phyloP scores from a whole-genome alignment of 208 protist genomes.

The Porcisia deanei region DNA sequence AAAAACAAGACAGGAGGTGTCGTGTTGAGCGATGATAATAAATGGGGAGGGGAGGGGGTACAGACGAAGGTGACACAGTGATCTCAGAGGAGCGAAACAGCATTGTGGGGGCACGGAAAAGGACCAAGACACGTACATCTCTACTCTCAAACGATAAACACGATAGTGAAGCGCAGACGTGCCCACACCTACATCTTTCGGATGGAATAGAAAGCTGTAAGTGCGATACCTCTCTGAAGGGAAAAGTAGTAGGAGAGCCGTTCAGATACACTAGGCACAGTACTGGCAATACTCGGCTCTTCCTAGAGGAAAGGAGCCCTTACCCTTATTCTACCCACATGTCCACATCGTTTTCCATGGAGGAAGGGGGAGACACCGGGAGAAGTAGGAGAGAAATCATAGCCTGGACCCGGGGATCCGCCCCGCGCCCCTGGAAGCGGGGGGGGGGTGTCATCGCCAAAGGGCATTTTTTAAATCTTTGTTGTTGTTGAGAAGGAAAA shows the following conservation, averaged over 20 bases:
- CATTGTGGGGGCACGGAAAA: not conserved
- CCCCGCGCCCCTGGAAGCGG: too few species aligned
- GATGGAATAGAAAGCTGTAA: not conserved
- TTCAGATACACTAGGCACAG: not conserved
- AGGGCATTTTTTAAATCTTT: too few species aligned
- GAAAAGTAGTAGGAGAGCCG: not conserved
- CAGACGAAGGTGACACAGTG: not conserved
- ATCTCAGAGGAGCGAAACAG: not conserved
- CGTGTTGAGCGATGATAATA: not conserved
- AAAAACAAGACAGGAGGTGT: not conserved
- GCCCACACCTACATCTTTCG: not conserved
- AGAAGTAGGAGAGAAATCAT: too few species aligned
- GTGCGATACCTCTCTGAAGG: not conserved
- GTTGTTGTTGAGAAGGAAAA: too few species aligned
- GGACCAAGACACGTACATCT: not conserved
- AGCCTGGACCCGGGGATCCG: too few species aligned
- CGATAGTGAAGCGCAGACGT: not conserved
- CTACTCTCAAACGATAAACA: not conserved
- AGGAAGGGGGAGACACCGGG: too few species aligned
- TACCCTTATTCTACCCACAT: too few species aligned
- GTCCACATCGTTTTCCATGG: too few species aligned
- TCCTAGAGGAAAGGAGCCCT: not conserved
- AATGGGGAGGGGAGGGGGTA: too few species aligned
- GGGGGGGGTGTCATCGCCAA: too few species aligned
- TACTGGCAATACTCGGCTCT: not conserved